phyloP scores from a whole-genome alignment of 192 early-diverging fungal genomes.

The Funneliformis geosporum region DNA sequence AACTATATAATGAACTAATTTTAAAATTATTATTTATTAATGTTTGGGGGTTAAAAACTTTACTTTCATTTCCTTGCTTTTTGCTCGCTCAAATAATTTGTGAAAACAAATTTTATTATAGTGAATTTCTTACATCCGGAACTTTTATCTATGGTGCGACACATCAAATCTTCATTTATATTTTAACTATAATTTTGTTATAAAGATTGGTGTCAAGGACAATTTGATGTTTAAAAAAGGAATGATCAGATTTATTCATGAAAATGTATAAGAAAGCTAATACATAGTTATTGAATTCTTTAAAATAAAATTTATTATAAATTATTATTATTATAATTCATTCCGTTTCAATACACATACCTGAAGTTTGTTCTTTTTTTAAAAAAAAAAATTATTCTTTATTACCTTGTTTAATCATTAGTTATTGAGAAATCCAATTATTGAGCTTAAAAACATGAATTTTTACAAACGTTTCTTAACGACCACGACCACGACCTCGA shows the following conservation, averaged over 20 bases:
- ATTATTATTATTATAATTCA: too few relatives aligned
- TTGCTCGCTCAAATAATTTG: too few relatives aligned
- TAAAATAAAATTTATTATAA: background rate
- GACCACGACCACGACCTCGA: conserved; percentile 59
- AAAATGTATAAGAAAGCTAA: conserved; percentile 36
- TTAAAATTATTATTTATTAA: too few relatives aligned
- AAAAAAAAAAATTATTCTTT: too few relatives aligned
- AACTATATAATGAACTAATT: too few relatives aligned
- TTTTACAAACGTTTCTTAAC: conserved; percentile 9
- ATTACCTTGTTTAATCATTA: too few relatives aligned
- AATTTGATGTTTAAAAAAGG: conserved; percentile 61
- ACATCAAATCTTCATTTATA: conserved; percentile 96
- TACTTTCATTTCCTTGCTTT: too few relatives aligned
- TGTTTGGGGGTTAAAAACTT: too few relatives aligned
- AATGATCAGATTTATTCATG: conserved; percentile 66
- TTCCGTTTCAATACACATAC: too few relatives aligned
- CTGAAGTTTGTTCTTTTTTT: too few relatives aligned
- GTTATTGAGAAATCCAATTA: too few relatives aligned
- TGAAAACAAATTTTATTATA: conserved; percentile 15
- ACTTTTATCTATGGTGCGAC: conserved; percentile 82
- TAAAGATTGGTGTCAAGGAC: conserved; percentile 62
- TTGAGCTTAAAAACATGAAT: too few relatives aligned
- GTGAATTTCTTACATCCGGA: conserved; percentile 72
- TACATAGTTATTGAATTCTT: background rate
- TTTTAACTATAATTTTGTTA: conserved; percentile 99